A percentile compares a stretch with the other conserved stretches of the same genome.
These are phyloP conservation scores for Verticillium zaregamsianum DNA, from an alignment of 2,329 filamentous ascomycete species.

Conservation along the genomic window DNA sequence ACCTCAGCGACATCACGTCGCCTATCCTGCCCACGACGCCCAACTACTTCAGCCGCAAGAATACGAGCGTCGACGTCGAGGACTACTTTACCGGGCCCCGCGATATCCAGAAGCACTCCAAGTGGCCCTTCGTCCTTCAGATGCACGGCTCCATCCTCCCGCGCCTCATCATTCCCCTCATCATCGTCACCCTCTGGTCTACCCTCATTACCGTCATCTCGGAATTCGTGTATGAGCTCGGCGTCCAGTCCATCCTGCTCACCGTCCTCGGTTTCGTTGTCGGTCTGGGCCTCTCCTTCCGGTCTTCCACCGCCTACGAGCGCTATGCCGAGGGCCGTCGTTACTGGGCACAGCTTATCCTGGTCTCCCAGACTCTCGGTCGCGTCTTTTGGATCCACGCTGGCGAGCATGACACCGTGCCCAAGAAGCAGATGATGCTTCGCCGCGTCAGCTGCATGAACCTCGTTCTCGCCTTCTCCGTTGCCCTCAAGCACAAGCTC, in stretches of 20 bases:
- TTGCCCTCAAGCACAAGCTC: constrained; percentile 75
- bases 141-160: constrained; percentile 73
- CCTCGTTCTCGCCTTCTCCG: constrained; percentile 71
- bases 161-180: constrained; percentile 67
- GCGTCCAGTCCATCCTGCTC: constrained; percentile 52
- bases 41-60: constrained; percentile 25
- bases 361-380: constrained; percentile 63
- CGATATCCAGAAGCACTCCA: constrained; percentile 69
- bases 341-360: constrained; percentile 57
- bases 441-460: constrained; percentile 73
- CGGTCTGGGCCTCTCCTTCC: constrained; percentile 72
- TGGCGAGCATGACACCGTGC: constrained; percentile 45
- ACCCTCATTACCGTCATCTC: constrained; percentile 59
- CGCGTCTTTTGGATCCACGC: constrained; percentile 82
- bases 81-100: constrained; percentile 64
- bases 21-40: constrained; percentile 24
- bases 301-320: constrained; percentile 74
- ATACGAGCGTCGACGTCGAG: constrained; percentile 43
- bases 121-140: constrained; percentile 71
- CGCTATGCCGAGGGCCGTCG: constrained; percentile 62
- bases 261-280: constrained; percentile 81
- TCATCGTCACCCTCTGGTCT: constrained; percentile 60
- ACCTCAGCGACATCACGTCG: constrained; percentile 22
- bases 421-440: constrained; percentile 63
- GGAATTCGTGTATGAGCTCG: constrained; percentile 32